Conservation (phyloP, 2,329 filamentous ascomycete genomes). For the Aspergillus sp. region DNA sequence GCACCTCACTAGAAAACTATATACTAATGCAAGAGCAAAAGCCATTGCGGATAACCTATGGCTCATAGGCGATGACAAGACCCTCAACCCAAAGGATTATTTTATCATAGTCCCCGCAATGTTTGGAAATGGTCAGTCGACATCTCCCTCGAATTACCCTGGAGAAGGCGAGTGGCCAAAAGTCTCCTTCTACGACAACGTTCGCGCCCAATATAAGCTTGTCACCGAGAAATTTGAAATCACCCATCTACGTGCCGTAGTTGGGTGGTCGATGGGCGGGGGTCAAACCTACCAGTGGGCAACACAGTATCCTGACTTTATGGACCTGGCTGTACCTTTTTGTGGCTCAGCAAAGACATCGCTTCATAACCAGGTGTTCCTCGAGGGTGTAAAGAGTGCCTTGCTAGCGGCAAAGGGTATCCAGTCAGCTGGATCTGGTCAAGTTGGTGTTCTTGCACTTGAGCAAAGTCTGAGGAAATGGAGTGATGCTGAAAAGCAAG, state of each 20-base stretch:
- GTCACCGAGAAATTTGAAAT: constrained; percentile 64
- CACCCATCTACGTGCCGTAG: constrained; percentile 59
- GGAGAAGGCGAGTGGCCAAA: constrained; percentile 59
- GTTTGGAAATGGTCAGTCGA: constrained; percentile 69
- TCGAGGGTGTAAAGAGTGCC: constrained; percentile 63
- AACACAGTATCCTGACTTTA: constrained; percentile 62
- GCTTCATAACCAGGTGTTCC: constrained; percentile 67
- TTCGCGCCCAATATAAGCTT: constrained; percentile 64
- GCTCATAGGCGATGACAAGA: constrained; percentile 67
- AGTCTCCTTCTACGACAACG: constrained; percentile 67
- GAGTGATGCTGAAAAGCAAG: constrained; percentile 53
- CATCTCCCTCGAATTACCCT: constrained; percentile 63
- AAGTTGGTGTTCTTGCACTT: constrained; percentile 42
- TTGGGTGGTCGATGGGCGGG: constrained; percentile 72
- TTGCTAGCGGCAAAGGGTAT: constrained; percentile 59
- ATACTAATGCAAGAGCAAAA: constrained; percentile 7
- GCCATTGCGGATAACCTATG: constrained; percentile 71
- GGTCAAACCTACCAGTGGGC: constrained; percentile 67
- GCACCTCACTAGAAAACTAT: not conserved
- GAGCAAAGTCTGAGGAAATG: constrained; percentile 48
- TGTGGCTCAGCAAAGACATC: constrained; percentile 65
- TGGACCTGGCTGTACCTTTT: constrained; percentile 65
- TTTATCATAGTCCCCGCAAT: constrained; percentile 69
- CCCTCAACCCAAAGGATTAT: constrained; percentile 63
- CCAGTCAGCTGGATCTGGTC: constrained; percentile 52